Base-by-base conservation (phyloP, 805 yeast genomes). In the Hanseniaspora guilliermondii region DNA sequence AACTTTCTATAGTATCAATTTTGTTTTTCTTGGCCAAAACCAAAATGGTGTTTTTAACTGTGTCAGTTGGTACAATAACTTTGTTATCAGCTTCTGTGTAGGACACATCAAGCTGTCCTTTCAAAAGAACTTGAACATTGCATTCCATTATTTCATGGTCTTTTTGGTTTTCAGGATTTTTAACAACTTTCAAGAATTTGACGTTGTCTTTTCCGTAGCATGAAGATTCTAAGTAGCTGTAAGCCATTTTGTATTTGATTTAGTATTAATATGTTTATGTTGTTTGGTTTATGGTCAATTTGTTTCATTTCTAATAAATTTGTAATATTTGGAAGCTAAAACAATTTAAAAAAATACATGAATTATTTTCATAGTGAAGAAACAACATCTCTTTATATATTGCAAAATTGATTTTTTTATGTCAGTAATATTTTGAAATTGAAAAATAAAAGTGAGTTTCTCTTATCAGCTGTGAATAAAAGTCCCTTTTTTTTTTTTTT, bases 151-250 rank as follows among this genome's bases (percentile, higher is more conserved):
- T 81, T 57, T 86, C 84, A 68, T 89, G 97, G 46, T 74, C 73
- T 63, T 78, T 71, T 17, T 91, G 88, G 70, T 87, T 77, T 52
- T 71, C 59, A 57, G 85, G 77, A 70, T 87, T 86, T 64, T 83
- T 85, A 70, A 80, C 83, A 61, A 88, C 95, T 71, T 88, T 89
- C 63, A 89, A 76, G 69, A 89, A 85, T 68, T 89, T 87, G 66
- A 89, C 96, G 71, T 87, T 87, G 68, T 81, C 95, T 68, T 89
- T 89, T 60, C 97, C 97, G 75, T 89, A 89, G 32, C 85, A 72
- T 27, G 94, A 82, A 9, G 73, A 65, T 39, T 70, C 59, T 49
- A 70, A 58, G 54, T 60, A 59, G 30, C 65, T 62, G 59, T 61
- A 61, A 4, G 63, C 25, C 64, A 61, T 61, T 53, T 46, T 50